Evolutionary conservation across 805 yeast genomes (phyloP).

Genomic region (Pichia sporocuriosa): DNA sequence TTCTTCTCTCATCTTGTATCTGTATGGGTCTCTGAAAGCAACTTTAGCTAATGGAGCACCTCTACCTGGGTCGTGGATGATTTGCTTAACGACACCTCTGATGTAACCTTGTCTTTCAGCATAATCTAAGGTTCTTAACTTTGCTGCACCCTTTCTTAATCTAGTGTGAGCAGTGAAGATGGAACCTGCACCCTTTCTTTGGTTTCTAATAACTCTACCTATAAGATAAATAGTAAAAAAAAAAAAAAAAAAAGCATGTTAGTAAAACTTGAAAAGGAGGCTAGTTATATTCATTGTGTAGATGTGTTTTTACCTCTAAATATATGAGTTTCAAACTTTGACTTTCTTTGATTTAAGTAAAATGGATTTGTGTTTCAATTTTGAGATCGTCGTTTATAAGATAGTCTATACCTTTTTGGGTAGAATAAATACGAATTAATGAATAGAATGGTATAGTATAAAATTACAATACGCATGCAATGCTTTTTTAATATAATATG

Average conservation of each 20-base stretch:
- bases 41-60: conserved; percentile 99
- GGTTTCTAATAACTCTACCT: conserved; percentile 99
- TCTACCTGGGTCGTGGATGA: conserved; percentile 99
- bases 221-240: conserved; percentile 1
- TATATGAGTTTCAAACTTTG: no score
- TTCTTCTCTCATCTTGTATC: conserved; percentile 95
- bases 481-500: no score
- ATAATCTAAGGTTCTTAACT: conserved; percentile 97
- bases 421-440: no score
- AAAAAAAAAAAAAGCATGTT: conserved; percentile 1
- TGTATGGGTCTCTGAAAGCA: conserved; percentile 99
- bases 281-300: no score
- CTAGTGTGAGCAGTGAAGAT: conserved; percentile 99
- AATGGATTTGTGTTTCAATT: no score
- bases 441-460: no score
- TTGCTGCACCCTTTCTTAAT: conserved; percentile 99
- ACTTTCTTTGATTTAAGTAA: no score
- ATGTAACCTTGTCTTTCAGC: conserved; percentile 99
- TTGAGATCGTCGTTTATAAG: no score
- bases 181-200: conserved; percentile 99
- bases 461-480: no score
- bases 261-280: no score
- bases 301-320: no score
- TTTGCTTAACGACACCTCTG: conserved; percentile 98
- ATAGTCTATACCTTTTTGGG: no score